A percentile compares a stretch with the other conserved stretches of the same genome.
Evolutionary conservation across 176 grass and related monocot genomes (phyloP).

Genomic region (Microstegium vimineum): DNA sequence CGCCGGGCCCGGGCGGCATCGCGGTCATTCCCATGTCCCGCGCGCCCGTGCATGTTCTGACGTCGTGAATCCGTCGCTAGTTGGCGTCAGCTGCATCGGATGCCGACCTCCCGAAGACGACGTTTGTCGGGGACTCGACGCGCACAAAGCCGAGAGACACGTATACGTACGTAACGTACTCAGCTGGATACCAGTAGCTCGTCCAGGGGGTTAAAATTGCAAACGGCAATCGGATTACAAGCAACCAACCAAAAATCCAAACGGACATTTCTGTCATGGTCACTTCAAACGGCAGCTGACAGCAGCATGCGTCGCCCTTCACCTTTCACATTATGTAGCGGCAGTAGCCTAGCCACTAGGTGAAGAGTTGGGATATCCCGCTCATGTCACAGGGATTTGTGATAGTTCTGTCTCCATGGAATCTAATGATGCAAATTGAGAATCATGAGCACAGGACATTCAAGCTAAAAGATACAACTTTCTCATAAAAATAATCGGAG

Average conservation of each 20-base stretch:
- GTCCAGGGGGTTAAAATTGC: background rate
- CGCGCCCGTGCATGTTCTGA: background rate
- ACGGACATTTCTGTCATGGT: background rate
- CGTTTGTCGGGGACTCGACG: background rate
- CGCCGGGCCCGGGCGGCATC: background rate
- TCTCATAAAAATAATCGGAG: background rate
- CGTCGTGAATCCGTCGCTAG: background rate
- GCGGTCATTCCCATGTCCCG: background rate
- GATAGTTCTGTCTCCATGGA: background rate
- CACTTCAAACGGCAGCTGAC: background rate
- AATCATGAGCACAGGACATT: background rate
- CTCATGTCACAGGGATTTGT: background rate
- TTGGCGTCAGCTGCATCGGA: conserved; percentile 13
- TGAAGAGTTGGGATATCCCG: background rate
- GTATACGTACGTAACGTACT: background rate
- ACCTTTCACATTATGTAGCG: background rate
- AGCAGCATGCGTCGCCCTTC: background rate
- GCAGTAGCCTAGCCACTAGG: background rate
- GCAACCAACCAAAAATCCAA: background rate
- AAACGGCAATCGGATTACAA: too few species aligned
- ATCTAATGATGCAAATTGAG: conserved; percentile 26
- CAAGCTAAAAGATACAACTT: background rate
- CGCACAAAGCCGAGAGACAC: too few species aligned
- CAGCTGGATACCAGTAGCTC: background rate
- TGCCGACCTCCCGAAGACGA: background rate